phyloP scores from a whole-genome alignment of 164 flowering plant genomes.

The Euptelea pleiosperma region DNA sequence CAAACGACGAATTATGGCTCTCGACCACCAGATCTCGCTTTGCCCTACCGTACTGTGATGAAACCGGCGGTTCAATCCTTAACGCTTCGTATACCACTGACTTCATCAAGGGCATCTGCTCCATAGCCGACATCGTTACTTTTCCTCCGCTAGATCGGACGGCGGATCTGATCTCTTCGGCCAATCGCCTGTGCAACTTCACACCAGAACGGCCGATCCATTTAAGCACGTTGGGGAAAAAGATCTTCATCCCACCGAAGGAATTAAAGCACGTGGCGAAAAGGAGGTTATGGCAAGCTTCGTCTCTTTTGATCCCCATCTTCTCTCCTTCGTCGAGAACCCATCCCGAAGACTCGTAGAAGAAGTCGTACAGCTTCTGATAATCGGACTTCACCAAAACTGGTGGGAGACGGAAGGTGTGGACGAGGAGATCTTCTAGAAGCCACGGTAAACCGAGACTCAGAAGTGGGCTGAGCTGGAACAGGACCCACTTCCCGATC shows the following conservation, averaged over 20 bases:
- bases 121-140: conserved; percentile 22
- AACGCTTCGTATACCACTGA: conserved; percentile 30
- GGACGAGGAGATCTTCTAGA: conserved; percentile 23
- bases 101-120: conserved; percentile 28
- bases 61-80: conserved; percentile 30
- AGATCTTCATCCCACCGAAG: conserved; percentile 20
- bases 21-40: conserved; percentile 25
- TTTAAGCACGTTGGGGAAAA: conserved; percentile 23
- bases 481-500: conserved; percentile 16
- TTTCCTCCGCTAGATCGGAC: conserved; percentile 23
- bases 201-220: conserved; percentile 18
- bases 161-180: conserved; percentile 23
- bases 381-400: conserved; percentile 15
- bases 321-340: conserved; percentile 24
- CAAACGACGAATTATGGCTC: conserved; percentile 30
- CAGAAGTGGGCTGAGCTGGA: conserved; percentile 19
- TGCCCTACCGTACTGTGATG: conserved; percentile 29
- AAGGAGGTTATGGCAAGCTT: conserved; percentile 29
- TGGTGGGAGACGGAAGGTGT: conserved; percentile 20
- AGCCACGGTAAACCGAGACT: conserved; percentile 19
- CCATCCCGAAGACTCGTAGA: conserved; percentile 10
- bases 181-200: conserved; percentile 15
- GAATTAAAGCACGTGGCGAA: conserved; percentile 27
- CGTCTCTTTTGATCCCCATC: conserved; percentile 20
- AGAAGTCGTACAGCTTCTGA: conserved; percentile 22